These are phyloP conservation scores for Nigrograna mackinnonii DNA, from an alignment of 2,329 filamentous ascomycete species.

Conservation along the genomic window DNA sequence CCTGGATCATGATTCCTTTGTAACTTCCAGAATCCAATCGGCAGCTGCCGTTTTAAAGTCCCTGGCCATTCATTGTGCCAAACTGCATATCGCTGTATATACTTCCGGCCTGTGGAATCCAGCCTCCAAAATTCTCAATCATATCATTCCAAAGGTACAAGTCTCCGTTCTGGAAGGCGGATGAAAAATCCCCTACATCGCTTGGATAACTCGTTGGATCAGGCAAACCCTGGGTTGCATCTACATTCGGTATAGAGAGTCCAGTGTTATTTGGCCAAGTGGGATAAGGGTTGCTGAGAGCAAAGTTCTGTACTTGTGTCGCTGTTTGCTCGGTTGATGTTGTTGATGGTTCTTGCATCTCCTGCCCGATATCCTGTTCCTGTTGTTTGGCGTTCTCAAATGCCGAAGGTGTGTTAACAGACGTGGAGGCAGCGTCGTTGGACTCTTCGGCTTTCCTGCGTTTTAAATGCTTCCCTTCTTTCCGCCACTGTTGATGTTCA, in stretches of 20 bases:
- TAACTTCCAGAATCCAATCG: no score
- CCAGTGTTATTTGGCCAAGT: conserved; percentile 2
- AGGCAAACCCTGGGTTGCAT: neutral
- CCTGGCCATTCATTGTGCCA: conserved; percentile 17
- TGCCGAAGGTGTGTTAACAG: neutral
- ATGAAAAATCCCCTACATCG: conserved; percentile 35
- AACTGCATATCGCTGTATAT: conserved; percentile 30
- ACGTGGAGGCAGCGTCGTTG: neutral
- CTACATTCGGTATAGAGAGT: neutral
- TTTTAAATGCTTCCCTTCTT: conserved; percentile 28
- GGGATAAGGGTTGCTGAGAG: conserved; percentile 7
- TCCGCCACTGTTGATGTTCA: conserved; percentile 31
- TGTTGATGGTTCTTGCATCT: neutral
- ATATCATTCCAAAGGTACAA: conserved; percentile 41
- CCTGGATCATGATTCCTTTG: no score
- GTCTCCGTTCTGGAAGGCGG: conserved; percentile 39
- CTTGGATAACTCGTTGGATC: conserved; percentile 13
- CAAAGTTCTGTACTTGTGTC: conserved; percentile 10
- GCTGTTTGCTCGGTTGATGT: neutral
- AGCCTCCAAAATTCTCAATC: conserved; percentile 35
- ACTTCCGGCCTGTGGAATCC: conserved; percentile 28
- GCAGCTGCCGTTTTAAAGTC: conserved; percentile 2
- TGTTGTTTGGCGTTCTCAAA: neutral
- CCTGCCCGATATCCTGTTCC: neutral
- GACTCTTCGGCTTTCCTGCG: neutral